Evolutionary conservation across 1,139 yeast species (phyloP), one percentile per base, ranked within the genome.

Genomic region (Lodderomyces beijingensis): DNA sequence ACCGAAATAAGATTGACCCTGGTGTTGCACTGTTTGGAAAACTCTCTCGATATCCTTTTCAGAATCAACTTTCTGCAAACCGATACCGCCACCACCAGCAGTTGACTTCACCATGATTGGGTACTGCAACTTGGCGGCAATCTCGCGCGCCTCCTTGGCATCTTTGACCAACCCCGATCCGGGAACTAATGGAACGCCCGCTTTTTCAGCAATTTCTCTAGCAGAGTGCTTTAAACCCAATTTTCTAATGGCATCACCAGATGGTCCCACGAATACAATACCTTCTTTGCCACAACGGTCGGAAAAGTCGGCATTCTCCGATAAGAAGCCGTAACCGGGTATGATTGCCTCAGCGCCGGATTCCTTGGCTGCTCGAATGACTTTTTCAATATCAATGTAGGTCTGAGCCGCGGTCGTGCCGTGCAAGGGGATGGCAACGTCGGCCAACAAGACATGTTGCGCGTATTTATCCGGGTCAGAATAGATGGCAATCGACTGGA

Each of bases 31-130:
- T 4, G 95, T 81, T 47, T 77, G 83, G 59, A 87, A 89, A 11
- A 89, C 94, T 43, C 83, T 65, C 59, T 77, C 85, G 41, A 89
- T 78, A 39, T 89, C 96, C 11, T 60, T 77, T 46, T 77, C 86
- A 27, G 78, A 72, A 50, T 88, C 95, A 40, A 89, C 96, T 55
- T 88, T 83, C 56, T 88, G 96, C 48, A 91, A 68, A 43, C 98
- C 98, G 51, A 89, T 91, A 60, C 98, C 98, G 57, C 98, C 98
- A 50, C 98, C 98, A 56, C 98, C 98, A 22, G 97, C 97, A 41
- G 97, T 89, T 14, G 95, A 84, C 61, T 91, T 91, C 34, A 91
- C 85, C 97, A 91, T 91, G 28, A 91, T 76, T 16, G 98, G 97
- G 51, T 86, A 91, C 41, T 79, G 87, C 36, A 91, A 69, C 45